Base-by-base conservation (phyloP, 164 flowering plant species). In the Taxillus chinensis region DNA sequence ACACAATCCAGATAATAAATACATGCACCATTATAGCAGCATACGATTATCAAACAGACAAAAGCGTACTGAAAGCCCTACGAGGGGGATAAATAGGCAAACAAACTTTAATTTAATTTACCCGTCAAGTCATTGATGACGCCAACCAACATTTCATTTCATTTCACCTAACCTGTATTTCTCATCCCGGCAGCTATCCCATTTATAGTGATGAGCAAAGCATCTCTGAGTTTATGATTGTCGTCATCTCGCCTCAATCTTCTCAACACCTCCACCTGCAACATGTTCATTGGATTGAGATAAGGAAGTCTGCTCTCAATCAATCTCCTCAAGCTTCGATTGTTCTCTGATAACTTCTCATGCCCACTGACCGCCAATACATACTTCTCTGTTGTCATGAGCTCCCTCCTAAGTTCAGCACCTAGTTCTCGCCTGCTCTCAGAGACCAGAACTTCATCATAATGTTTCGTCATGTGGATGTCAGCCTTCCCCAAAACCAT, bases 181-280 rank as follows among this genome's bases (percentile, higher is more conserved):
- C 90, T 89, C 96, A 90, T 92, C 60, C 98, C 98, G 57, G 98
- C 95, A 55, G 98, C 96, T 62, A 92, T 92, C 14, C 96, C 96
- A 71, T 92, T 92, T 14, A 92, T 86, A 27, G 95, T 92, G 61
- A 92, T 86, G 8, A 87, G 95, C 72, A 89, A 69, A 7, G 96
- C 91, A 80, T 92, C 98, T 71, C 96, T 74, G 45, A 90, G 86
- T 66, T 86, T 83, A 63, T 71, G 56, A 61, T 89, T 90, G 52
- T 86, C 86, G 15, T 82, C 83, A 45, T 92, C 98, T 3, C 77
- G 63, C 63, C 98, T 83, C 72, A 89, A 64, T 74, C 96, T 80
- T 76, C 79, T 82, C 64, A 92, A 61, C 13, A 92, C 78, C 76
- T 92, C 98, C 39, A 92, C 95, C 67, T 89, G 96, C 72, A 92